Conservation (phyloP, 306 rosid genomes). For the Acacia crassicarpa region DNA sequence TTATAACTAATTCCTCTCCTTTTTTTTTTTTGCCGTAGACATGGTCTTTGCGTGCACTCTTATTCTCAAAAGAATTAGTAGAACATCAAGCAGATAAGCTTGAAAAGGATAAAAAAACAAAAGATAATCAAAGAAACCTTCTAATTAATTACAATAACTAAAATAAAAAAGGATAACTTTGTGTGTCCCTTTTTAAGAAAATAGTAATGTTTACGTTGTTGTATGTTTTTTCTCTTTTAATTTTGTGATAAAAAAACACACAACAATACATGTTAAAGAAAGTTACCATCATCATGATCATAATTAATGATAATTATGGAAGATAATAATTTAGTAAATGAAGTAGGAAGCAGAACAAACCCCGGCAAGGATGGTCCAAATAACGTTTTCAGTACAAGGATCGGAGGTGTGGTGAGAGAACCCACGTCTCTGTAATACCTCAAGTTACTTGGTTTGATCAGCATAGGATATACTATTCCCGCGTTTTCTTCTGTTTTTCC, state of each 20-base stretch:
- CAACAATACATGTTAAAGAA: no score
- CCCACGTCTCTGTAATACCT: constrained; percentile 66
- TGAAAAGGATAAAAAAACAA: not conserved
- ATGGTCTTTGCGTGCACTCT: not conserved
- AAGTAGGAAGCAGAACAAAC: not conserved
- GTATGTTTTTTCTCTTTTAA: no score
- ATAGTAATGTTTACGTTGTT: no score
- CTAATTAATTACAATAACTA: not conserved
- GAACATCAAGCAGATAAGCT: no score
- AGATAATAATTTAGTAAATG: no score
- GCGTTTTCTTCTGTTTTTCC: constrained; percentile 13
- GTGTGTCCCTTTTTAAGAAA: not conserved
- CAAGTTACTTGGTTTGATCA: constrained; percentile 23
- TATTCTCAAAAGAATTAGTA: no score
- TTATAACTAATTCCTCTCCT: not conserved
- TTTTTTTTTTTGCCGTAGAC: no score
- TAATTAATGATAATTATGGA: no score
- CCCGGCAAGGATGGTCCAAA: constrained; percentile 55
- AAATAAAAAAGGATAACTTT: not conserved
- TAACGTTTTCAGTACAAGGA: constrained; percentile 61
- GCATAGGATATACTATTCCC: constrained; percentile 46
- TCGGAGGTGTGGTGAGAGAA: constrained; percentile 77
- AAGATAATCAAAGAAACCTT: no score
- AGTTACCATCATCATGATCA: no score
- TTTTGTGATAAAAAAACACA: no score